phyloP scores from a whole-genome alignment of 345 rosid genomes.

The Nephelium lappaceum region DNA sequence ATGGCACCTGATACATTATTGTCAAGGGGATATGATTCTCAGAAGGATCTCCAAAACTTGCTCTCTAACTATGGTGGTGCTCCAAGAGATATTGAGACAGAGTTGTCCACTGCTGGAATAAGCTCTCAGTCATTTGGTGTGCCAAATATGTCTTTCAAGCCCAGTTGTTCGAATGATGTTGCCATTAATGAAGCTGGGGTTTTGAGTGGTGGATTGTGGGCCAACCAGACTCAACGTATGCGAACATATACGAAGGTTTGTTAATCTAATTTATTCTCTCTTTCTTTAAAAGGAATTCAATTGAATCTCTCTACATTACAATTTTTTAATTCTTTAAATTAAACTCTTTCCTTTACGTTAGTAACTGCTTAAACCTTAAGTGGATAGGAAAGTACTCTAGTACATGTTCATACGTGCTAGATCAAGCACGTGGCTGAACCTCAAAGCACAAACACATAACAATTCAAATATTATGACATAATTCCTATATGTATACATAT shows the following conservation, averaged over 20 bases:
- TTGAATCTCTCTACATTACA: neutral
- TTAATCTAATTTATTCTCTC: conserved; percentile 4
- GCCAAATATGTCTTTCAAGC: conserved; percentile 75
- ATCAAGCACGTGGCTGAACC: too few relatives aligned
- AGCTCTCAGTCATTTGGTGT: conserved; percentile 92
- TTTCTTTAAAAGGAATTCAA: neutral
- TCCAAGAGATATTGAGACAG: conserved; percentile 86
- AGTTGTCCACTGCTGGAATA: conserved; percentile 81
- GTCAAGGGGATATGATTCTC: conserved; percentile 86
- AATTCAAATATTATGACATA: too few relatives aligned
- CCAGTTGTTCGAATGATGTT: conserved; percentile 74
- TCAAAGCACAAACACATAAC: too few relatives aligned
- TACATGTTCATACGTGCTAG: too few relatives aligned
- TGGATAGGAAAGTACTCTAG: too few relatives aligned
- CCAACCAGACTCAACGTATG: conserved; percentile 83
- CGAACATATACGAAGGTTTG: conserved; percentile 94
- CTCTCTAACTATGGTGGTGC: conserved; percentile 77
- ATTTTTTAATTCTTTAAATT: neutral
- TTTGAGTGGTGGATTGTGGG: conserved; percentile 80
- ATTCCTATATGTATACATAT: too few relatives aligned
- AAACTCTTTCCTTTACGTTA: neutral
- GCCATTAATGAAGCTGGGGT: conserved; percentile 76
- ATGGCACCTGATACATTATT: conserved; percentile 78
- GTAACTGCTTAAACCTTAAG: too few relatives aligned
- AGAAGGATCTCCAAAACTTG: conserved; percentile 94